Evolutionary conservation across 2,329 filamentous ascomycete genomes (phyloP).

Genomic region (Pseudocercospora vitis): DNA sequence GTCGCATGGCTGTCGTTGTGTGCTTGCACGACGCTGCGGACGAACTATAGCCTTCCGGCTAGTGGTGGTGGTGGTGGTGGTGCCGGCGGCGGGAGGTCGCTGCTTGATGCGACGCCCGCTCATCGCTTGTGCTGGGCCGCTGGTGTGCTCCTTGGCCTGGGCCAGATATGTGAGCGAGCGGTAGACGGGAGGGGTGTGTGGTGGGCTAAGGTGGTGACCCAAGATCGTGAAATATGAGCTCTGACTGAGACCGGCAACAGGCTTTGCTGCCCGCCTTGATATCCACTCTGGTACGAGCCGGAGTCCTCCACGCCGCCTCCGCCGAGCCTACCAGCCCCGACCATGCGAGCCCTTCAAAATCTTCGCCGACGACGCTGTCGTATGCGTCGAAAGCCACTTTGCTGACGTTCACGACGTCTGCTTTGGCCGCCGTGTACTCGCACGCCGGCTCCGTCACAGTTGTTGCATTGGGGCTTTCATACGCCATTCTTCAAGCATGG

Average conservation of each 20-base stretch:
- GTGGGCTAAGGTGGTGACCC: slow-evolving; percentile 45
- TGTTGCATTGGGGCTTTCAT: slow-evolving; percentile 44
- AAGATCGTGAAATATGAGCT: slow-evolving; percentile 12
- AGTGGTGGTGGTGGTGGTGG: too few species aligned
- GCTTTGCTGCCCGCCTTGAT: slow-evolving; percentile 32
- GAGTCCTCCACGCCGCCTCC: slow-evolving; percentile 20
- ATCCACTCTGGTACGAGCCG: slow-evolving; percentile 23
- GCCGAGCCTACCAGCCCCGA: background rate
- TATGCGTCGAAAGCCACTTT: slow-evolving; percentile 36
- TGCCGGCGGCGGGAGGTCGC: slow-evolving; percentile 29
- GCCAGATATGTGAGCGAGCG: slow-evolving; percentile 47
- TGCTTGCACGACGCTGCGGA: slow-evolving; percentile 36
- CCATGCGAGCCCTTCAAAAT: slow-evolving; percentile 24
- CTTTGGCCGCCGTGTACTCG: slow-evolving; percentile 39
- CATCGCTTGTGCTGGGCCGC: slow-evolving; percentile 41
- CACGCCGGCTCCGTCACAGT: slow-evolving; percentile 39
- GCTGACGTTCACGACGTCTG: slow-evolving; percentile 38
- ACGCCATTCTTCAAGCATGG: slow-evolving; percentile 42
- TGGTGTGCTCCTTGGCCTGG: slow-evolving; percentile 45
- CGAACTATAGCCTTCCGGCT: too few species aligned
- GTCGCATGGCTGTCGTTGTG: slow-evolving; percentile 46
- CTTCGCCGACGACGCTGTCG: slow-evolving; percentile 1
- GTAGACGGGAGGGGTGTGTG: slow-evolving; percentile 46
- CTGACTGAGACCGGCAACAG: slow-evolving; percentile 32
- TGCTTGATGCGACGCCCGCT: slow-evolving; percentile 29